Evolutionary conservation across 2,329 filamentous ascomycete species (phyloP), one percentile per base, ranked within the genome.

Genomic region (Talaromyces amestolkiae): DNA sequence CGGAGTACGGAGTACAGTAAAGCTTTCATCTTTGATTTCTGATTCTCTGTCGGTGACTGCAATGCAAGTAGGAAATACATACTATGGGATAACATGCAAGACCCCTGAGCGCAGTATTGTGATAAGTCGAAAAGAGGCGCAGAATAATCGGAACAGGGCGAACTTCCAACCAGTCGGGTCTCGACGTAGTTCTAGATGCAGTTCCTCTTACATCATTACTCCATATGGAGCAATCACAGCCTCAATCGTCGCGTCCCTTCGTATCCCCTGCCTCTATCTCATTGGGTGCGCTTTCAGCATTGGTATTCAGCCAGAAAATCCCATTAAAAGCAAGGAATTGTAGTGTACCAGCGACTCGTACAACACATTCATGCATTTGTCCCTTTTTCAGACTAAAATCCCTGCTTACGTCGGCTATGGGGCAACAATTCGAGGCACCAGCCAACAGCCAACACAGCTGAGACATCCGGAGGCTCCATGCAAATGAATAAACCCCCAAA

Each of bases 181-280:
- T 11, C n/a, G 41, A 15, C 47, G 13, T 49, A 51, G 43, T 6
- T 47, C 43, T 47, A 47, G 43, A 47, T 47, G 11, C 45, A 54
- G 19, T 31, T 39, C 5, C 37, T 58, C 39, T 59, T 45, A 59
- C 56, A 45, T 59, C 37, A 59, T 37, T 33, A 60, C 39, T 35
- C 58, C 17, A n/a, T 33, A 54, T 33, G 39, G 39, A 45, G 17
- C 58, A 17, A 33, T 33, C 41, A 33, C 24, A 59, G 56, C 24
- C 22, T 33, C 41, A 24, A 1, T 5, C 17, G 27, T 54, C 17
- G 27, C 27, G 27, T 53, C 47, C 47, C 24, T 27, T 51, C 51
- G 51, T 13, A 54, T 54, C 24, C 51, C 22, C 51, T 35, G 51
- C 33, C 53, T 37, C 53, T 39, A 7, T 22, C 33, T 56, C 11